Conservation (phyloP, 2,329 filamentous ascomycete species). For the Colletotrichum musicola region DNA sequence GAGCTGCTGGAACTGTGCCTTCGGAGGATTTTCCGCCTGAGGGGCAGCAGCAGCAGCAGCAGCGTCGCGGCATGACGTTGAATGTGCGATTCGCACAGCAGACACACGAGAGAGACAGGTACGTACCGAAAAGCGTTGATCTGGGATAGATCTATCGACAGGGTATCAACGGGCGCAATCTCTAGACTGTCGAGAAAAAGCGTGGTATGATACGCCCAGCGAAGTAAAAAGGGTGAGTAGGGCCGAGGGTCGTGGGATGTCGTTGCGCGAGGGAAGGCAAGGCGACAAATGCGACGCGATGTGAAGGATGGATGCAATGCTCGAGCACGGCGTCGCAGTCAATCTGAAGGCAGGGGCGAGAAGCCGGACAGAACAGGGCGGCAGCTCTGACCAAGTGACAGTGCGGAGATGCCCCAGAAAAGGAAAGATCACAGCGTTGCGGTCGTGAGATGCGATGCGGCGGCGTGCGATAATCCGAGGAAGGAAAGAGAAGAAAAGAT, state of each 20-base stretch:
- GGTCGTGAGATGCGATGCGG: constrained; percentile 1
- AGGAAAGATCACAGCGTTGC: constrained; percentile 11
- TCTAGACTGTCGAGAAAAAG: constrained; percentile 28
- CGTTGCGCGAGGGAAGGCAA: not conserved
- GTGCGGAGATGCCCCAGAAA: constrained; percentile 1
- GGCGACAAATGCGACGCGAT: not conserved
- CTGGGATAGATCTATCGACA: constrained; percentile 26
- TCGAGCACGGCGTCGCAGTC: not conserved
- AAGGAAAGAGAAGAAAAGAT: constrained; percentile 21
- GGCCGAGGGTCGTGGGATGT: not conserved
- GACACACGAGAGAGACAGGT: constrained; percentile 16
- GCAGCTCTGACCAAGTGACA: constrained; percentile 11
- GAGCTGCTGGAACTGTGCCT: constrained; percentile 12
- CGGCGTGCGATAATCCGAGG: constrained; percentile 19
- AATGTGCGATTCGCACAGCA: constrained; percentile 25
- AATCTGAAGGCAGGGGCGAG: constrained; percentile 1
- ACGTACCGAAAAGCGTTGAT: constrained; percentile 32
- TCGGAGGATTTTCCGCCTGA: constrained; percentile 27
- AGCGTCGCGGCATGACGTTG: constrained; percentile 21
- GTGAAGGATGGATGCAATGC: constrained; percentile 1
- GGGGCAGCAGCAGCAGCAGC: constrained; percentile 20
- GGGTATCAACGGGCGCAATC: constrained; percentile 30
- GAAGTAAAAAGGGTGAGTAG: constrained; percentile 8
- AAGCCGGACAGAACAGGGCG: not conserved
- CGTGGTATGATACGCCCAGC: not conserved